Base-by-base conservation (phyloP, 306 rosid species). In the Biancaea sappan region DNA sequence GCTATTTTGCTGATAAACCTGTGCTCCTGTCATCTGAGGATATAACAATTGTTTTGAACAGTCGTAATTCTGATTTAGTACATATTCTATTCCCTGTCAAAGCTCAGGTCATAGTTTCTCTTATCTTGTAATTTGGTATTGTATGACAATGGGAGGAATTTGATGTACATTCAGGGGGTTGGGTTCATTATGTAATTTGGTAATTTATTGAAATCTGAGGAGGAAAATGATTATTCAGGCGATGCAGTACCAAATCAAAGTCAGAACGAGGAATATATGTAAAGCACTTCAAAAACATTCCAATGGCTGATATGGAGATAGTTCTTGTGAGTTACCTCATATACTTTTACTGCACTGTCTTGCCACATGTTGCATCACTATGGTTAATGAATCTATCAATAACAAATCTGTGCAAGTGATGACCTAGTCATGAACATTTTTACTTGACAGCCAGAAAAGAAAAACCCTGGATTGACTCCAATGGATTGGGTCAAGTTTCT, bases 271-370 rank as follows among this genome's bases (percentile, higher is more conserved):
- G 92, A 80, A 84, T 94, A 84, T 81, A 52, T 72, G 91, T 93
- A 75, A 93, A 93, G 90, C 97, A 94, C 88, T 94, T 94, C 82
- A 86, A 71, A 64, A 86, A 70, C 81, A 94, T 94, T 75, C 98
- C 97, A 56, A 91, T 94, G 98, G 98, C 97, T 69, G 98, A 94
- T 82, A 48, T 94, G 98, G 98, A 94, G 80, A 86, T 93, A 72
- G 96, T 93, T 82, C 97, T 91, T 64, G 98, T 91, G 87, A 89
- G 97, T 85, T 73, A 52, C 50, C 54, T 41, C 34, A 24, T 50
- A 14, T 52, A 5, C 37, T 50, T 50, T 50, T 18, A 37, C 31
- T 19, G 68, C 68, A 62, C 40, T 37, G 0, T 35, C 26, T 21
- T 21, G 16, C 8, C 9, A 10, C 29, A 2, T 11, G 11, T 62